phyloP scores from a whole-genome alignment of 106 monocot species.

The Apostasia ramifera region DNA sequence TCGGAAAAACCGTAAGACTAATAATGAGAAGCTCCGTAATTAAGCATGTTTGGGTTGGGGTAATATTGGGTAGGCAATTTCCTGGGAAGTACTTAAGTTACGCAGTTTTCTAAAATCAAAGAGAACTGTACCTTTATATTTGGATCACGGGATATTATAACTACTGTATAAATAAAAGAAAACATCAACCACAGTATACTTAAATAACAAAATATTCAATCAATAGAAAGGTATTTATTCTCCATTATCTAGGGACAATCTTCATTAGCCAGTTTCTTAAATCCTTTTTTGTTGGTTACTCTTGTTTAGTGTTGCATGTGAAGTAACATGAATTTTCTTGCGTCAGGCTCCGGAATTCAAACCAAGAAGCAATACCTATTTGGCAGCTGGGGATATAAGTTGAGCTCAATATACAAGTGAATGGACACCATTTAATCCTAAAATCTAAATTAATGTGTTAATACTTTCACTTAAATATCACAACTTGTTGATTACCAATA shows the following conservation, averaged over 20 bases:
- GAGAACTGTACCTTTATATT: too few relatives aligned
- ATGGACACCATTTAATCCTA: too few relatives aligned
- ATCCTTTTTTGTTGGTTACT: not conserved
- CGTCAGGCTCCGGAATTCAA: constrained; percentile 16
- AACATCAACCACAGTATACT: not conserved
- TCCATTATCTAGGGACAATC: not conserved
- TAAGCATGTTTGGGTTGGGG: too few relatives aligned
- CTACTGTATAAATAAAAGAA: not conserved
- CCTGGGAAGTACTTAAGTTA: too few relatives aligned
- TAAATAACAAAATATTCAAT: not conserved
- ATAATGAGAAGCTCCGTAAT: too few relatives aligned
- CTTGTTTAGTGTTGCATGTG: too few relatives aligned
- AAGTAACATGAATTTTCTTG: not conserved
- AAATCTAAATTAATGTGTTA: too few relatives aligned
- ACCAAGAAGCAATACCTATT: constrained; percentile 19
- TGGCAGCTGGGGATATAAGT: not conserved
- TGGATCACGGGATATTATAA: not conserved
- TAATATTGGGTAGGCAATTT: too few relatives aligned
- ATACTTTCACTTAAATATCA: too few relatives aligned
- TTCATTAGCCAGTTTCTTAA: not conserved
- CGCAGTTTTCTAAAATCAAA: too few relatives aligned
- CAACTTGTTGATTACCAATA: too few relatives aligned
- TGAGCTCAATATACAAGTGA: too few relatives aligned
- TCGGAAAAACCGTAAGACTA: not conserved
- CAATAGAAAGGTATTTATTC: not conserved